These are phyloP conservation scores for Eucalyptus cladocalyx DNA, from an alignment of 345 rosid genomes.

Conservation along the genomic window DNA sequence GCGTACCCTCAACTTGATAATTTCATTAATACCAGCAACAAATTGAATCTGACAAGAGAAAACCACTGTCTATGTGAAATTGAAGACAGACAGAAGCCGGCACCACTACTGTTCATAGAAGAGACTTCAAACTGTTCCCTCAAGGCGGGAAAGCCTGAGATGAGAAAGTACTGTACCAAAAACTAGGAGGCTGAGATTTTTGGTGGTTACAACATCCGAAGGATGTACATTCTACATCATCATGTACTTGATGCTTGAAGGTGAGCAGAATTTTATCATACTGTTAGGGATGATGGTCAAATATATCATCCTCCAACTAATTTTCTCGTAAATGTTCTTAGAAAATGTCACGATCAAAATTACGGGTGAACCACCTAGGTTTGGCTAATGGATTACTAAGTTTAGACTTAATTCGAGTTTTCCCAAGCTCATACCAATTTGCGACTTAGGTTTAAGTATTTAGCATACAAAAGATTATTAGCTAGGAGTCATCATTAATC, in stretches of 20 bases:
- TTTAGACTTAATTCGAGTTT: no score
- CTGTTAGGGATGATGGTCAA: background rate
- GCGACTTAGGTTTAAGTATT: no score
- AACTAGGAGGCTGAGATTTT: background rate
- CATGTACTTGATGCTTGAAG: background rate
- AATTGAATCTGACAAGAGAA: background rate
- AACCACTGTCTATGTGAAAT: background rate
- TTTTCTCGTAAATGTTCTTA: constrained; percentile 1
- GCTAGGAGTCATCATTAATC: no score
- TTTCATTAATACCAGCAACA: background rate
- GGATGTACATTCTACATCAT: background rate
- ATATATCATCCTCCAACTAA: background rate
- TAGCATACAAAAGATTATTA: no score
- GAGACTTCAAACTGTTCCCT: background rate
- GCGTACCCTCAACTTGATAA: background rate
- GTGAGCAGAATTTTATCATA: background rate
- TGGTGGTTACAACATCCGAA: background rate
- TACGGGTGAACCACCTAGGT: no score
- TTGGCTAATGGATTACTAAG: no score
- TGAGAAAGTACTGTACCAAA: background rate
- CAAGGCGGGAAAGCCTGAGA: background rate
- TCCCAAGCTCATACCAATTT: no score
- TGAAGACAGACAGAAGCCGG: background rate
- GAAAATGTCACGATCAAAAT: no score
- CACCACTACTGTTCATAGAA: background rate